A percentile compares a stretch with the other conserved stretches of the same genome.
These are phyloP conservation scores for Xerocomus brunneocitrinus DNA, from an alignment of 768 basidiomycete genomes.

Conservation along the genomic window DNA sequence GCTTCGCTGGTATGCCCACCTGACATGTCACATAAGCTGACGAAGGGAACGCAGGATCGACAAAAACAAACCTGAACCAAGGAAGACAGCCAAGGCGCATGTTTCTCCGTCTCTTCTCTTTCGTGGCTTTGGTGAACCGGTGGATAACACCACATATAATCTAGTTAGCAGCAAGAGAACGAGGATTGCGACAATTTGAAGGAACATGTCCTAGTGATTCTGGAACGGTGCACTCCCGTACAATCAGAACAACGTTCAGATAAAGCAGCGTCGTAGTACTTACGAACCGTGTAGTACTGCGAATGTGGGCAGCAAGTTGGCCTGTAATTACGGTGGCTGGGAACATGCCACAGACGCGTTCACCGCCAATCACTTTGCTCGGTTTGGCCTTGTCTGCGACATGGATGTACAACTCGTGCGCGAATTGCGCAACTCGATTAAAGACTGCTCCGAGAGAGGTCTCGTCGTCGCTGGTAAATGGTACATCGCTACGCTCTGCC, in stretches of 20 bases:
- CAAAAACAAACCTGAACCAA: slow-evolving; percentile 73
- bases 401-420: slow-evolving; percentile 51
- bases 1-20: slow-evolving; percentile 95
- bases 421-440: slow-evolving; percentile 57
- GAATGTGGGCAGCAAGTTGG: no score
- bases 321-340: neutral
- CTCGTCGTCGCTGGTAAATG: slow-evolving; percentile 72
- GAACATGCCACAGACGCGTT: slow-evolving; percentile 7
- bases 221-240: neutral
- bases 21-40: slow-evolving; percentile 30
- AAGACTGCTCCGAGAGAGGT: slow-evolving; percentile 72
- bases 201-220: slow-evolving; percentile 8
- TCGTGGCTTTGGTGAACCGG: slow-evolving; percentile 7
- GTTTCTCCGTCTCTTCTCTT: slow-evolving; percentile 18
- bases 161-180: slow-evolving; percentile 17
- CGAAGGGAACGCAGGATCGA: neutral
- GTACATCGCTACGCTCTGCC: slow-evolving; percentile 36
- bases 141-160: slow-evolving; percentile 16
- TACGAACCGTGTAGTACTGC: neutral
- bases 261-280: neutral
- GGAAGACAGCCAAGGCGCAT: slow-evolving; percentile 72
- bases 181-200: slow-evolving; percentile 5
- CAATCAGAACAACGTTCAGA: neutral
- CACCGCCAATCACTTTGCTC: neutral
- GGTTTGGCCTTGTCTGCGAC: neutral